Base-by-base conservation (phyloP, 257 asterid species). In the Petunia axillaris region DNA sequence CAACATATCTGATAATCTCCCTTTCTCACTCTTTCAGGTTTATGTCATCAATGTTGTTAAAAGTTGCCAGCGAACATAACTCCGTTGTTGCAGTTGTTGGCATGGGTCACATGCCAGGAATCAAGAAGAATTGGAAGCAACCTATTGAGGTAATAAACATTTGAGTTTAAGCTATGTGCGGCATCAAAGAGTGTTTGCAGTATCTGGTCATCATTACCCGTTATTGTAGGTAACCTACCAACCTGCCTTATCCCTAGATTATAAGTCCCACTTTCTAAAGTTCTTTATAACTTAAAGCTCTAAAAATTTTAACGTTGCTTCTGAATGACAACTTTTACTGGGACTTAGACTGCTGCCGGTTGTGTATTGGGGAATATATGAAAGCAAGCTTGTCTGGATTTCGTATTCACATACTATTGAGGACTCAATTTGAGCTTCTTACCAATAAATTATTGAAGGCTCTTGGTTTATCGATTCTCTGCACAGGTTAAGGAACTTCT, bases 1-100 rank as follows among this genome's bases (percentile, higher is more conserved):
- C 10, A 25, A 46, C 41, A 46, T 8, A 70, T 46, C n/a, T 70
- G 58, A 70, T 8, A 44, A 70, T 46, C n/a, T 44, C 2, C 16
- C 76, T 4, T 38, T n/a, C 57, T 66, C 10, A 25, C 66, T 5
- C 76, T 68, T 57, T 64, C 84, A 95, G 99, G 89, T 95, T 89
- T 77, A 95, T 95, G 98, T 92, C 98, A 6, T 89, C 97, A 68
- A 65, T 86, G 5, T 81, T 95, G 64, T 85, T 92, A 73, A 87
- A 83, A 85, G 82, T 90, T 64, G 97, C 99, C 59, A 53, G 92
- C 14, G 90, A 93, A 84, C 94, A 92, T 83, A 90, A 84, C 76
- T 91, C 98, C 2, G 98, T 95, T 63, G 96, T 95, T 37, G 98
- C 99, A 43, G 98, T 95, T 70, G 97, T 95, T 79, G 99, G 99